phyloP scores from a whole-genome alignment of 2,329 filamentous ascomycete genomes.

The Fusarium sp. region DNA sequence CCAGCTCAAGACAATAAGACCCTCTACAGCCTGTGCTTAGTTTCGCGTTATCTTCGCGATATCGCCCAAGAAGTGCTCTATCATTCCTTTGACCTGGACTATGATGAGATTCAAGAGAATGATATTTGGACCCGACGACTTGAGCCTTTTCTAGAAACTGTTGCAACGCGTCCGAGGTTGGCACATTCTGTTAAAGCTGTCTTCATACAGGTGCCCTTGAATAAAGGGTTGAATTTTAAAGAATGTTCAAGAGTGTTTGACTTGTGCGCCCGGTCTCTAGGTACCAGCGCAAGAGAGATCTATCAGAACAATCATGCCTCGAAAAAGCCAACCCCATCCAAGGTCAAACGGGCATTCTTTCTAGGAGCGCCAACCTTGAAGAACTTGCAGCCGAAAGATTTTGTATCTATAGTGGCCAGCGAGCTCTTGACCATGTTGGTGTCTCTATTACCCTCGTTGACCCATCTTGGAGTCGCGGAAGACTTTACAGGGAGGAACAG shows the following conservation, averaged over 20 bases:
- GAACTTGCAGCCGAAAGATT: accelerated
- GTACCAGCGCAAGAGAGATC: neutral
- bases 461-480: neutral
- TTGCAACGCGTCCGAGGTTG: slow-evolving; percentile 12
- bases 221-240: neutral
- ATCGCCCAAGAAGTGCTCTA: slow-evolving; percentile 6
- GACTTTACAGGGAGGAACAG: accelerated
- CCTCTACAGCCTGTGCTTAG: slow-evolving; percentile 6
- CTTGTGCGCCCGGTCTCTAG: neutral
- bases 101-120: accelerated
- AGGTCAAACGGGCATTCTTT: neutral
- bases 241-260: neutral
- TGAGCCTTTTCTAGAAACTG: slow-evolving; percentile 12
- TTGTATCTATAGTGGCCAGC: neutral
- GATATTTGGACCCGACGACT: neutral
- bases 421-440: slow-evolving; percentile 2
- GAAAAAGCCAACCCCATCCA: neutral
- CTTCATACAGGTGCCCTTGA: neutral
- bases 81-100: neutral
- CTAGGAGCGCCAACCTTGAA: accelerated
- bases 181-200: slow-evolving; percentile 4
- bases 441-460: neutral
- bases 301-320: neutral
- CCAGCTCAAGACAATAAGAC: neutral
- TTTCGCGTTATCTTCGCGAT: neutral